Evolutionary conservation across 768 basidiomycete species (phyloP), one percentile per base, ranked within the genome.

Genomic region (Kwoniella dejecticola): DNA sequence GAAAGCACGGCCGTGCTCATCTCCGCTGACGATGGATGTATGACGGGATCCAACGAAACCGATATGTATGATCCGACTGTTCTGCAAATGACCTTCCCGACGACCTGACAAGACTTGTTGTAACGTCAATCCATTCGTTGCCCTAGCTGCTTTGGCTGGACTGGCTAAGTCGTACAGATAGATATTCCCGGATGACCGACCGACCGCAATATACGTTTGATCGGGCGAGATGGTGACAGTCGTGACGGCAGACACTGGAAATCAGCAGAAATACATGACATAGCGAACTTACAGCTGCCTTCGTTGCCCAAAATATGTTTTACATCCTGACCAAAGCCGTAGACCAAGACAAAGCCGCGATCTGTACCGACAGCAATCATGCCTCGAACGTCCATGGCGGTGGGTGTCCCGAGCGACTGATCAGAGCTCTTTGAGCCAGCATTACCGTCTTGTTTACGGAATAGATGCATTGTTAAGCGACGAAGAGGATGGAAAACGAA

Each of bases 1-100:
- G 79, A 99, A 99, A 0, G 92, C 90, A 8, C 97, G 83, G 0
- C 96, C 96, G 67, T 84, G 81, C 60, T 95, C 90, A 75, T 98
- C 96, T 2, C 91, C 89, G 3, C 88, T 88, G 40, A 97, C 86
- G 50, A 98, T 84, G 4, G 91, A 93, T 1, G 96, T 98, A 70
- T 96, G 95, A 40, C 95, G 84, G 19, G 87, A 88, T 12, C 90
- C 92, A 7, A 98, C 85, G 72, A 99, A 99, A 2, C 73, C 71
- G 42, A 99, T 80, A 72, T 83, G 88, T 60, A 89, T 81, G 48
- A 99, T 93, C 15, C 85, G 84, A 1, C 90, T 88, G 11, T 89
- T 89, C 23, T 81, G 77, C 17, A 97, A 79, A 76, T 99, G 77
- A 10, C 77, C 79, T 90, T 17, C 96, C 89, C 80, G 96, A 89